Conservation (phyloP, 176 grass and related monocot species). For the Carex myosuroides region DNA sequence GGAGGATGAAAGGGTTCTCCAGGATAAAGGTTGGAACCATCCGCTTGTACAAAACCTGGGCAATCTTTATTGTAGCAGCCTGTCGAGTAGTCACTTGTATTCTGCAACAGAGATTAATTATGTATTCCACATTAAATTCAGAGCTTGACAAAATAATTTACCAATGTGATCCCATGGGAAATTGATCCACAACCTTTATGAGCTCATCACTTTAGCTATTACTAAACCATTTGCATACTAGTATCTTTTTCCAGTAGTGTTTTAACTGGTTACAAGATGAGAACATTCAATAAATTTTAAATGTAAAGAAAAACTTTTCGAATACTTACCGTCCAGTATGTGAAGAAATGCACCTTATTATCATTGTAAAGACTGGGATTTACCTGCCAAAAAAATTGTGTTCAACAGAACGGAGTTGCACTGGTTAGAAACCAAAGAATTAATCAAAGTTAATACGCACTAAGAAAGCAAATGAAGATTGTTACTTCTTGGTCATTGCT, state of each 20-base stretch:
- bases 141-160: background rate
- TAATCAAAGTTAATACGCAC: background rate
- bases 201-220: background rate
- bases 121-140: background rate
- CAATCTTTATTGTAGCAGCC: background rate
- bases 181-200: background rate
- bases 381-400: background rate
- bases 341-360: background rate
- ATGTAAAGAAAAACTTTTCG: background rate
- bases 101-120: background rate
- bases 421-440: background rate
- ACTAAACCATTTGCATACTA: too few relatives aligned
- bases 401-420: background rate
- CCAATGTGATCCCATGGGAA: background rate
- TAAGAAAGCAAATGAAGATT: background rate
- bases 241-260: background rate
- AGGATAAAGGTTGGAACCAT: background rate
- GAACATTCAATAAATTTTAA: background rate
- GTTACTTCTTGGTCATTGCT: background rate
- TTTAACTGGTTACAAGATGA: background rate
- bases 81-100: background rate
- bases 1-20: background rate
- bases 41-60: background rate
- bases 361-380: background rate
- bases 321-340: conserved; percentile 8